Percentiles rank a stretch among this genome's conserved stretches.
phyloP scores from a whole-genome alignment of 768 basidiomycete species.

The Tricholoma saponaceum region DNA sequence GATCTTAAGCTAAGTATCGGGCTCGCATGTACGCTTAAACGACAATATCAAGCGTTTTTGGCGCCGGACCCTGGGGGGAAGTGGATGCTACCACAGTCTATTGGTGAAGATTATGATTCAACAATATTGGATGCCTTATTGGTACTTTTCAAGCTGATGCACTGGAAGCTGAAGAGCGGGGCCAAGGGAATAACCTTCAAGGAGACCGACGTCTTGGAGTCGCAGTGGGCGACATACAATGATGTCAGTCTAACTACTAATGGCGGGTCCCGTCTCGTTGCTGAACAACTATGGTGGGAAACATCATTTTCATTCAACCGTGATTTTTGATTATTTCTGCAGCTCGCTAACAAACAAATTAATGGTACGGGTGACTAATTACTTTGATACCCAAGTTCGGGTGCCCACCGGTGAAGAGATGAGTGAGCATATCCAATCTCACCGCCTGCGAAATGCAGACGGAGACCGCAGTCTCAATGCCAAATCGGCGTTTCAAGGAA shows the following conservation, averaged over 20 bases:
- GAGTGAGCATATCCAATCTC: constrained; percentile 18
- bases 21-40: constrained; percentile 90
- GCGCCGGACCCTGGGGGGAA: constrained; percentile 80
- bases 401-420: constrained; percentile 51
- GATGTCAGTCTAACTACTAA: constrained; percentile 85
- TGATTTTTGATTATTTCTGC: constrained; percentile 1
- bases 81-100: constrained; percentile 87
- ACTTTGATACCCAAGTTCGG: constrained; percentile 92
- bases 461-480: constrained; percentile 14
- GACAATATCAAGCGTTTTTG: constrained; percentile 91
- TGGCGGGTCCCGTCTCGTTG: constrained; percentile 87
- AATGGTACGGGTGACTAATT: constrained; percentile 88
- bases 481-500: constrained; percentile 29
- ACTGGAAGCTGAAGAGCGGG: constrained; percentile 94
- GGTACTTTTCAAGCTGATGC: constrained; percentile 90
- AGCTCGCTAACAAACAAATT: constrained; percentile 92
- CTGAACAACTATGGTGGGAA: constrained; percentile 90
- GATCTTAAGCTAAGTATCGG: constrained; percentile 90
- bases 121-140: constrained; percentile 85
- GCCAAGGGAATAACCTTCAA: constrained; percentile 93
- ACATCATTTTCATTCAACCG: neutral
- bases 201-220: constrained; percentile 96
- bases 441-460: constrained; percentile 13
- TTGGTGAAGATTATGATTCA: constrained; percentile 85
- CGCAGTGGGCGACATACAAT: constrained; percentile 93